These are phyloP conservation scores for Eragrostis nindensis DNA, from an alignment of 176 grass and related monocot genomes.

Conservation along the genomic window DNA sequence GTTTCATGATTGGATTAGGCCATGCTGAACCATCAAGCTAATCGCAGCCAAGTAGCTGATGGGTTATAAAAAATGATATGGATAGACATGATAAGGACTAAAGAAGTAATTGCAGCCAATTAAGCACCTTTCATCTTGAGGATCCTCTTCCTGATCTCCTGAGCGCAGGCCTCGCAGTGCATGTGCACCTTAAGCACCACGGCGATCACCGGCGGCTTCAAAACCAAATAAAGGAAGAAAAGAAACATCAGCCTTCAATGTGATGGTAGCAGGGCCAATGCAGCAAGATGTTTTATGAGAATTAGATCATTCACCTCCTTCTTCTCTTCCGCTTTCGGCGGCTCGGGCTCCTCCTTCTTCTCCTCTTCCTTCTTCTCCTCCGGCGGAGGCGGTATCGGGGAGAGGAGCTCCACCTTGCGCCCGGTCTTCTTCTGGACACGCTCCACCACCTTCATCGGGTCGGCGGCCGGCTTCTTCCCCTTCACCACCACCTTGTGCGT, in stretches of 20 bases:
- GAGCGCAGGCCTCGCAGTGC: slow-evolving; percentile 87
- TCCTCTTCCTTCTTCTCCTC: slow-evolving; percentile 74
- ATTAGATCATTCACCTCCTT: slow-evolving; percentile 41
- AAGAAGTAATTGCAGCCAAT: slow-evolving; percentile 11
- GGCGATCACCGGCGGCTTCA: slow-evolving; percentile 62
- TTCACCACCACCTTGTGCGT: slow-evolving; percentile 86
- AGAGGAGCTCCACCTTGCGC: slow-evolving; percentile 84
- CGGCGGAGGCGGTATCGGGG: slow-evolving; percentile 50
- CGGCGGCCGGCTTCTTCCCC: slow-evolving; percentile 81
- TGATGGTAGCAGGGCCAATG: neutral
- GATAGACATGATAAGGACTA: neutral
- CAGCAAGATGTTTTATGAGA: neutral
- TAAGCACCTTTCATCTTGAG: slow-evolving; percentile 85
- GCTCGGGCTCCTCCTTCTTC: slow-evolving; percentile 52
- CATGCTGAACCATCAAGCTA: slow-evolving; percentile 17
- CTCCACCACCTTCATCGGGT: slow-evolving; percentile 93
- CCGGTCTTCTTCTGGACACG: slow-evolving; percentile 89
- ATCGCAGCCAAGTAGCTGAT: neutral
- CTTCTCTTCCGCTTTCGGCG: slow-evolving; percentile 54
- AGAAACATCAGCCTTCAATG: slow-evolving; percentile 31
- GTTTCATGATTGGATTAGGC: neutral
- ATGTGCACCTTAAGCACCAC: slow-evolving; percentile 86
- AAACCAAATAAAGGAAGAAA: neutral
- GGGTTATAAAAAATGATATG: neutral
- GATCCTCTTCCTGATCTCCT: slow-evolving; percentile 75